Evolutionary conservation across 2,329 filamentous ascomycete species (phyloP), one percentile per base, ranked within the genome.

Genomic region (Cordyceps javanica): DNA sequence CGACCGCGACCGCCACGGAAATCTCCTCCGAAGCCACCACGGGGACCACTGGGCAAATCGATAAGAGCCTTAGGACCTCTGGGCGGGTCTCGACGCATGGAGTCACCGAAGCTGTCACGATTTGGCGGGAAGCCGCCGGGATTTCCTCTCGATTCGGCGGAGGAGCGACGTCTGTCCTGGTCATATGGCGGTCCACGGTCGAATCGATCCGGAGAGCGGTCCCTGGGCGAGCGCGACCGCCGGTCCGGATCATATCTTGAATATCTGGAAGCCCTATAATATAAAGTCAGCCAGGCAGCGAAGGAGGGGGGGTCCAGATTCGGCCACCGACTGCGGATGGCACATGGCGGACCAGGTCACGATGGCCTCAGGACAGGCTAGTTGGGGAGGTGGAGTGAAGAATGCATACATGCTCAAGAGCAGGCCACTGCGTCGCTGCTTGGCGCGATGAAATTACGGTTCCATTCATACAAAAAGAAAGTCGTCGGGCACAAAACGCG

Each of bases 61-160:
- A 88, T 81, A 58, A 91, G 75, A 4, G 89, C 90, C 70, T 92
- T 91, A 11, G 91, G 91, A 0, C 89, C 91, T 57, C 91, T 82
- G 3, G 91, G 91, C 2, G 89, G 87, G 62, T 95, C 90, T 62
- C 87, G 81, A 30, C 76, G 69, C 68, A 80, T 62, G 63, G 79
- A 68, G 64, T 85, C 82, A 56, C 79, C 77, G 61, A 85, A 85
- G 13, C 67, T 69, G 62, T 86, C 83, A 62, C 85, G 78, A 63
- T 79, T 81, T 2, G 80, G 72, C 63, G 80, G 81, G 60, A 89
- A 89, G n/a, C 77, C 74, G 28, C 81, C 77, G 57, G 78, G 77
- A 66, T 82, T 85, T 32, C 76, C 70, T 60, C 82, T 77, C 49
- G 74, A 76, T 65, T 86, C 83, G 55, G 78, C 77, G 2, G 79